Conservation (phyloP, 1,284 basidiomycete species). For the Sanghuangporus baumii region DNA sequence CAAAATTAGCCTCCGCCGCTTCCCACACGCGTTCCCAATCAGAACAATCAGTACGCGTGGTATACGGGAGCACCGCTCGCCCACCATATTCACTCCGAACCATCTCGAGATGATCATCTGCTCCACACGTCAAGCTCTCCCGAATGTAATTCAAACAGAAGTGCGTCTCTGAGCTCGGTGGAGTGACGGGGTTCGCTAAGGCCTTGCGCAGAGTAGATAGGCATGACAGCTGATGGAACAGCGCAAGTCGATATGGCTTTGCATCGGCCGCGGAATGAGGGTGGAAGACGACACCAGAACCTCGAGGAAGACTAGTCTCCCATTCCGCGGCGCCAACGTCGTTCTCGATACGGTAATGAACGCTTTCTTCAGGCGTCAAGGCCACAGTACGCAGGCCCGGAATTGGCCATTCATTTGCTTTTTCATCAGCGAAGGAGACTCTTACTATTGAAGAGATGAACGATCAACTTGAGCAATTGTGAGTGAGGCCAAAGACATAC, state of each 20-base stretch:
- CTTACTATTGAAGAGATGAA: background rate
- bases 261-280: background rate
- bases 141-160: conserved; percentile 13
- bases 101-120: conserved; percentile 11
- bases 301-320: background rate
- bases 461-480: background rate
- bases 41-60: conserved; percentile 7
- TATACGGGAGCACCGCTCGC: conserved; percentile 7
- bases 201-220: background rate
- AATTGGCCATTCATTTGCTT: background rate
- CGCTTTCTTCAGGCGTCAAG: conserved; percentile 14
- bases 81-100: conserved; percentile 11
- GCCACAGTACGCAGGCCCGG: conserved; percentile 1
- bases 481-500: background rate
- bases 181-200: background rate
- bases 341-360: conserved; percentile 13
- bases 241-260: background rate
- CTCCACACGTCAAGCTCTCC: conserved; percentile 1
- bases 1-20: conserved; percentile 4
- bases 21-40: conserved; percentile 9
- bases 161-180: background rate
- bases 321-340: conserved; percentile 1
- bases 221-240: conserved; percentile 15
- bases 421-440: background rate
- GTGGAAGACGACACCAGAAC: conserved; percentile 2